Conservation (phyloP, 2,329 filamentous ascomycete species). For the Ophiostoma piceae region DNA sequence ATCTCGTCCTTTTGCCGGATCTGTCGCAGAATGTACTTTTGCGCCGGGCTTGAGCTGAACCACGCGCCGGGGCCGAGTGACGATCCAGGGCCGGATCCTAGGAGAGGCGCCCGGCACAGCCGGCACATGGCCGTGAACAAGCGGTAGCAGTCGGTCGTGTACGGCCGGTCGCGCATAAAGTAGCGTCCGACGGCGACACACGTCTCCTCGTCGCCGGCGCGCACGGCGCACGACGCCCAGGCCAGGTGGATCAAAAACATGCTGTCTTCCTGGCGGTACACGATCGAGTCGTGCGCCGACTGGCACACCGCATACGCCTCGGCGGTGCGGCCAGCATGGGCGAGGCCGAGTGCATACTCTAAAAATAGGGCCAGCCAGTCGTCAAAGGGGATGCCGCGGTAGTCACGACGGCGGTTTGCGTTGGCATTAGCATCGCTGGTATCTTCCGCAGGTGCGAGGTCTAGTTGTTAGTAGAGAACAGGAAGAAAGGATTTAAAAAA, state of each 20-base stretch:
- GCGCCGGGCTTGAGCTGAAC: slow-evolving; percentile 74
- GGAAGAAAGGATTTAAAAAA: neutral
- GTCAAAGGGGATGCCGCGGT: slow-evolving; percentile 71
- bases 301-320: slow-evolving; percentile 78
- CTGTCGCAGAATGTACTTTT: slow-evolving; percentile 87
- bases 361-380: slow-evolving; percentile 88
- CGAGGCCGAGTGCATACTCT: slow-evolving; percentile 74
- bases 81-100: neutral
- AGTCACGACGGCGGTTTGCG: slow-evolving; percentile 33
- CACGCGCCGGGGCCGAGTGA: slow-evolving; percentile 43
- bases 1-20: slow-evolving; percentile 81
- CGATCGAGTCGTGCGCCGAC: slow-evolving; percentile 70
- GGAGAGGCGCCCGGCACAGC: slow-evolving; percentile 60
- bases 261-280: slow-evolving; percentile 62
- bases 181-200: slow-evolving; percentile 69
- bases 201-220: slow-evolving; percentile 71
- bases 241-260: slow-evolving; percentile 69
- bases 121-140: slow-evolving; percentile 75
- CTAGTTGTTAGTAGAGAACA: slow-evolving; percentile 25
- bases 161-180: slow-evolving; percentile 77
- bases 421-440: slow-evolving; percentile 5
- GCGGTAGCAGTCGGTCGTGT: slow-evolving; percentile 75
- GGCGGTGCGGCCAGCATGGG: slow-evolving; percentile 59
- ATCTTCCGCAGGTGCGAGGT: slow-evolving; percentile 35
- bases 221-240: slow-evolving; percentile 78